Percentiles rank a stretch among this genome's conserved stretches.
These are phyloP conservation scores for Phytopythium oedochilum DNA, from an alignment of 352 stramenopile genomes.

Conservation along the genomic window DNA sequence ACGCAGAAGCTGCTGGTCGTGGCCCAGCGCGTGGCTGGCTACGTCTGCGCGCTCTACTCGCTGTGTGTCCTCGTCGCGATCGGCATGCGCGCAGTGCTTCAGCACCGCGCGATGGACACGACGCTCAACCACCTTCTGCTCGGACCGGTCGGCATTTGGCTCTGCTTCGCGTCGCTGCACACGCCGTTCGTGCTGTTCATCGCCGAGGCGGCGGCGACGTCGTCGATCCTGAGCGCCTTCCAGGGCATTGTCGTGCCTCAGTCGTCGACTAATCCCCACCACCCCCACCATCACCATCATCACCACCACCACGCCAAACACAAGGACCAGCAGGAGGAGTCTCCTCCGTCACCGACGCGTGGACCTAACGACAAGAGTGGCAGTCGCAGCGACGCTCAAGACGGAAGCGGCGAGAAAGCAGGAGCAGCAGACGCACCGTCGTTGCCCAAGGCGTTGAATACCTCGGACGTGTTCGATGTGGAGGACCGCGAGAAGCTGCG, in stretches of 20 bases:
- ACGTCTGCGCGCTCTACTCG: conserved; percentile 68
- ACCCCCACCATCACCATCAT: neutral
- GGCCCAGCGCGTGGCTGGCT: conserved; percentile 43
- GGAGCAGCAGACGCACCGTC: conserved; percentile 10
- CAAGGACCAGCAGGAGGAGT: neutral
- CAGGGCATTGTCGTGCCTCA: conserved; percentile 51
- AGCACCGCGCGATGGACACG: conserved; percentile 62
- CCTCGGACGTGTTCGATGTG: conserved; percentile 70
- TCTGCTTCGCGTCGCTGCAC: conserved; percentile 86
- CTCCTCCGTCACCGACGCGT: neutral
- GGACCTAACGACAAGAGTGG: neutral
- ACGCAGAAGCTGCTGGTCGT: conserved; percentile 73
- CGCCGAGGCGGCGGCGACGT: conserved; percentile 61
- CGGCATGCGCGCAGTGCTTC: conserved; percentile 51
- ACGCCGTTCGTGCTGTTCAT: conserved; percentile 78
- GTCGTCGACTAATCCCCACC: conserved; percentile 1
- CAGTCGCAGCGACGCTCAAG: neutral
- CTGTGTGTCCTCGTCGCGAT: conserved; percentile 65
- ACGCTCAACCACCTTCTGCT: conserved; percentile 69
- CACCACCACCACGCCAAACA: neutral
- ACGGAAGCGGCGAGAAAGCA: too few species aligned
- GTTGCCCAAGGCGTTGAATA: conserved; percentile 26
- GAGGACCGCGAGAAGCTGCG: conserved; percentile 81
- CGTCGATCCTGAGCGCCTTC: conserved; percentile 74
- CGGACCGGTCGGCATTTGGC: conserved; percentile 68